Conservation (phyloP, 2,329 filamentous ascomycete species). For the Fusarium avenaceum region DNA sequence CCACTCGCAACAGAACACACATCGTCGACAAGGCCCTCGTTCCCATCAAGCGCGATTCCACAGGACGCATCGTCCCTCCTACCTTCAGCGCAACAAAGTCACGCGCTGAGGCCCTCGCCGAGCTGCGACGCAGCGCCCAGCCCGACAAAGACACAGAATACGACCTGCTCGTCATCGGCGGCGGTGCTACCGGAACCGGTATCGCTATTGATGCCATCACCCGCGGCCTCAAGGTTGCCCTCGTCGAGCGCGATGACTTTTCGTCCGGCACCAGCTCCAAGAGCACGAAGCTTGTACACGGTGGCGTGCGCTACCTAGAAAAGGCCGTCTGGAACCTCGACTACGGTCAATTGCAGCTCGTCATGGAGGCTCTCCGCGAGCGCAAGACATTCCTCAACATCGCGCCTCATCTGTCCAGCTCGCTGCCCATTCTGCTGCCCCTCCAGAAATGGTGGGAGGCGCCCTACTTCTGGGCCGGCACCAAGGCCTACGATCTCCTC, state of each 20-base stretch:
- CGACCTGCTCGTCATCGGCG: slow-evolving; percentile 83
- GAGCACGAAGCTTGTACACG: slow-evolving; percentile 89
- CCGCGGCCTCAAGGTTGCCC: slow-evolving; percentile 81
- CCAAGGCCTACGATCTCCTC: slow-evolving; percentile 84
- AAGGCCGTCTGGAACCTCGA: slow-evolving; percentile 90
- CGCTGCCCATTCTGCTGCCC: slow-evolving; percentile 87
- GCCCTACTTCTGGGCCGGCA: slow-evolving; percentile 78
- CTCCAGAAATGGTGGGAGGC: slow-evolving; percentile 87
- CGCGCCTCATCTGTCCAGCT: slow-evolving; percentile 83
- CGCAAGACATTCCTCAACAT: slow-evolving; percentile 87
- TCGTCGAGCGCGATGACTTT: slow-evolving; percentile 88
- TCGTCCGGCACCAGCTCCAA: slow-evolving; percentile 86
- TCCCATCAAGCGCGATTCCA: slow-evolving; percentile 54
- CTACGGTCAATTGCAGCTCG: slow-evolving; percentile 84
- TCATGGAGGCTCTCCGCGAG: slow-evolving; percentile 85
- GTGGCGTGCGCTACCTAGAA: slow-evolving; percentile 86
- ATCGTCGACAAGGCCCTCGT: slow-evolving; percentile 53
- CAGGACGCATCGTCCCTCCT: slow-evolving; percentile 56
- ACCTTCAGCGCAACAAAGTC: slow-evolving; percentile 54
- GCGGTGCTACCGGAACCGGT: slow-evolving; percentile 82
- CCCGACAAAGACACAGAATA: slow-evolving; percentile 69
- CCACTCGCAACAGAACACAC: slow-evolving; percentile 49
- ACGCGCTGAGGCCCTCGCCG: slow-evolving; percentile 57
- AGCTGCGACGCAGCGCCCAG: slow-evolving; percentile 53
- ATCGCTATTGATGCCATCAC: slow-evolving; percentile 87